Conservation (phyloP, 2,329 filamentous ascomycete genomes). For the Fusarium denticulatum region DNA sequence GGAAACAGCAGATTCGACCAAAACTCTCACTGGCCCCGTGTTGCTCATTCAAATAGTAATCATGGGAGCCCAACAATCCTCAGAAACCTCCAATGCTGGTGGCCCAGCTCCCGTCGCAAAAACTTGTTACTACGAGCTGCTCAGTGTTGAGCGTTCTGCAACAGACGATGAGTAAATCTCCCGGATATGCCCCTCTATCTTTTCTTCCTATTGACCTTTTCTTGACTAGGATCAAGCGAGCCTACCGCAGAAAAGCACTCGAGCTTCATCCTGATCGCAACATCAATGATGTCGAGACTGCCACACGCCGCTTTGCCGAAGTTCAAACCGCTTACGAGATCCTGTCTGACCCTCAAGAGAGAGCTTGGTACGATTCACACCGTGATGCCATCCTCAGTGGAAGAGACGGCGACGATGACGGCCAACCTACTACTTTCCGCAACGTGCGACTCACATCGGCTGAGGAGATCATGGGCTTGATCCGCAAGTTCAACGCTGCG, state of each 20-base stretch:
- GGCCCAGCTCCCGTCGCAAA: conserved; percentile 60
- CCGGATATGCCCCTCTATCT: conserved; percentile 32
- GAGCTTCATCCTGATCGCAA: conserved; percentile 97
- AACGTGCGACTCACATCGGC: conserved; percentile 81
- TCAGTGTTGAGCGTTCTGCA: conserved; percentile 77
- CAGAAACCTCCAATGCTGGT: conserved; percentile 50
- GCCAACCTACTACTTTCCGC: conserved; percentile 68
- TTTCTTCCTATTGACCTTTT: not conserved
- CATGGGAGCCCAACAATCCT: conserved; percentile 69
- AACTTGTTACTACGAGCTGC: conserved; percentile 86
- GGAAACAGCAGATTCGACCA: not conserved
- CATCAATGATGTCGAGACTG: conserved; percentile 82
- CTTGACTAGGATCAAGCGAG: conserved; percentile 80
- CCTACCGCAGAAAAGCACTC: conserved; percentile 89
- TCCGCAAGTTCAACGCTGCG: conserved; percentile 81
- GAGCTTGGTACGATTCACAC: conserved; percentile 98
- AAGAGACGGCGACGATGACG: conserved; percentile 58
- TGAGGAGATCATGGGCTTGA: conserved; percentile 80
- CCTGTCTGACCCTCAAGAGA: conserved; percentile 94
- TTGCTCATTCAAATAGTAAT: conserved; percentile 1
- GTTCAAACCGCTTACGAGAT: conserved; percentile 94
- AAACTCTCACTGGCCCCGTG: not conserved
- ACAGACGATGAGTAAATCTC: conserved; percentile 77
- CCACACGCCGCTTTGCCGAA: conserved; percentile 88
- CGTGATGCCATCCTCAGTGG: conserved; percentile 83